Conservation (phyloP, 2,329 filamentous ascomycete genomes). For the Hymenoscyphus occultus region DNA sequence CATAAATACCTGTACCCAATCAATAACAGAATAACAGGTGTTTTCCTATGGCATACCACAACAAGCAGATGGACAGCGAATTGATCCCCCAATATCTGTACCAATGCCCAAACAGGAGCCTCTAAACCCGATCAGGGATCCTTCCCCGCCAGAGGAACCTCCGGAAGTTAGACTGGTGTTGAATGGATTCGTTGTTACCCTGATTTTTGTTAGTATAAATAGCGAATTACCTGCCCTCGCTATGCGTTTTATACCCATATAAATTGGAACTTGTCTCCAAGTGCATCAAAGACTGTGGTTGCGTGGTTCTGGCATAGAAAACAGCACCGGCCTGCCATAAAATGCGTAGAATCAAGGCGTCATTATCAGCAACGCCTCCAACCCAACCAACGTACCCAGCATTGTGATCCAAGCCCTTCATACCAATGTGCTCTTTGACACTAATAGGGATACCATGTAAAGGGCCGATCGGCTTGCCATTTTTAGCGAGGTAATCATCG, state of each 20-base stretch:
- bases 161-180: slow-evolving; percentile 50
- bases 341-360: slow-evolving; percentile 48
- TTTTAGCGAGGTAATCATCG: slow-evolving; percentile 35
- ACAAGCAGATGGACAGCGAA: slow-evolving; percentile 47
- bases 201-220: slow-evolving; percentile 24
- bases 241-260: slow-evolving; percentile 44
- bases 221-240: slow-evolving; percentile 37
- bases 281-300: slow-evolving; percentile 51
- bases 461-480: slow-evolving; percentile 37
- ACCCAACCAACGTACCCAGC: slow-evolving; percentile 50
- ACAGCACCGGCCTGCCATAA: slow-evolving; percentile 32
- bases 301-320: slow-evolving; percentile 51
- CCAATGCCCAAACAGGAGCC: slow-evolving; percentile 54
- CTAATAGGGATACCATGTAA: slow-evolving; percentile 49
- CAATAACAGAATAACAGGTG: not conserved
- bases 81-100: slow-evolving; percentile 51
- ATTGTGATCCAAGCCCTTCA: slow-evolving; percentile 48
- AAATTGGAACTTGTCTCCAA: slow-evolving; percentile 43
- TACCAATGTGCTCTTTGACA: slow-evolving; percentile 51
- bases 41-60: slow-evolving; percentile 37
- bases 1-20: slow-evolving; percentile 29
- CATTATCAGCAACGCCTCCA: slow-evolving; percentile 43
- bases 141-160: slow-evolving; percentile 56
- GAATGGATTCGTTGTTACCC: slow-evolving; percentile 52
- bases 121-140: slow-evolving; percentile 49